phyloP scores from a whole-genome alignment of 1,139 yeast species.

The Pichia sp. region DNA sequence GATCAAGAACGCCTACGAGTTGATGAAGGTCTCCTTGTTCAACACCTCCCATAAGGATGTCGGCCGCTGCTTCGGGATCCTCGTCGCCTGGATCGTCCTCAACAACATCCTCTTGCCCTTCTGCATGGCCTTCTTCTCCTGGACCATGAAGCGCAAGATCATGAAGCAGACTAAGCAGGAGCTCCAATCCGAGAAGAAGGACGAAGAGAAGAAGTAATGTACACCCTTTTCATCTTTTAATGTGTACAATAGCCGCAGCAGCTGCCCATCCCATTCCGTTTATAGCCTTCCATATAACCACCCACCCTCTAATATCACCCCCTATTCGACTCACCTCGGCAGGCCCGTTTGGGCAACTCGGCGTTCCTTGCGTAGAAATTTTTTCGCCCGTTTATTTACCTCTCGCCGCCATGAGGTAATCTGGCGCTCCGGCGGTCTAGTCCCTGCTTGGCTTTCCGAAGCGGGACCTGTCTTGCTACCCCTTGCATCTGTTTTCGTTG shows the following conservation, averaged over 20 bases:
- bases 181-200: neutral
- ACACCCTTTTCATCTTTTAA: no score
- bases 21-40: constrained; percentile 44
- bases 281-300: neutral
- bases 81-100: constrained; percentile 45
- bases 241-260: no score
- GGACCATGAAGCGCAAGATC: constrained; percentile 24
- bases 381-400: neutral
- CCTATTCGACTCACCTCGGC: no score
- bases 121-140: constrained; percentile 35
- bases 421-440: neutral
- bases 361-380: neutral
- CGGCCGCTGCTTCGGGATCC: constrained; percentile 46
- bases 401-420: neutral
- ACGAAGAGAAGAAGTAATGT: neutral
- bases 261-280: no score
- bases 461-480: no score
- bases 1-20: constrained; percentile 44
- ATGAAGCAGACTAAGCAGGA: constrained; percentile 15
- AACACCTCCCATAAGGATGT: constrained; percentile 44
- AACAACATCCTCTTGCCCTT: constrained; percentile 42
- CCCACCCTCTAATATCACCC: neutral
- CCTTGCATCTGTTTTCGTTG: no score
- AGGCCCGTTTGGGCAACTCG: neutral
- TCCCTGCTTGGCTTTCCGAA: no score